phyloP scores from a whole-genome alignment of 768 basidiomycete genomes.

The Termitomyces sp. region DNA sequence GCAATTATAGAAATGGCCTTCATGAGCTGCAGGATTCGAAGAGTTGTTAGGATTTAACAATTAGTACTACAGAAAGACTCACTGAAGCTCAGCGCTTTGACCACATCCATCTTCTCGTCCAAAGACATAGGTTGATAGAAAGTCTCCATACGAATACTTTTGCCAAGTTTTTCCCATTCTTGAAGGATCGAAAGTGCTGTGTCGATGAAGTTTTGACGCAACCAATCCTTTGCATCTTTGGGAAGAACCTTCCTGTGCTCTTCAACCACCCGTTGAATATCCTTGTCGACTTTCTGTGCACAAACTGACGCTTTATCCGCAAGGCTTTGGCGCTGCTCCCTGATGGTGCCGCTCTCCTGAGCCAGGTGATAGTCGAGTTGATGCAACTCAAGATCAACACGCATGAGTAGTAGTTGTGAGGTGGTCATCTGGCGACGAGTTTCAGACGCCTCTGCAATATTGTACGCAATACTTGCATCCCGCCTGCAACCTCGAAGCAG shows the following conservation, averaged over 20 bases:
- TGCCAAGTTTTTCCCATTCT: slow-evolving; percentile 44
- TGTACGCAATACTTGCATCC: slow-evolving; percentile 45
- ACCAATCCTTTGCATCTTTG: slow-evolving; percentile 36
- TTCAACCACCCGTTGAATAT: slow-evolving; percentile 13
- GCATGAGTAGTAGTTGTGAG: slow-evolving; percentile 40
- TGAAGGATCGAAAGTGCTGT: slow-evolving; percentile 35
- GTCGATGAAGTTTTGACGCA: slow-evolving; percentile 37
- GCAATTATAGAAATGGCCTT: slow-evolving; percentile 49
- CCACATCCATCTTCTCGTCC: slow-evolving; percentile 48
- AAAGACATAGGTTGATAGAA: slow-evolving; percentile 53
- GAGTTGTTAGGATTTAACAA: background rate
- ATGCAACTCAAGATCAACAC: slow-evolving; percentile 46
- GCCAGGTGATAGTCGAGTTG: slow-evolving; percentile 42
- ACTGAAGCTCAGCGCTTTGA: slow-evolving; percentile 52
- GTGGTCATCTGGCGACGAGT: slow-evolving; percentile 51
- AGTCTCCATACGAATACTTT: slow-evolving; percentile 35
- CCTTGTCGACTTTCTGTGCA: slow-evolving; percentile 3
- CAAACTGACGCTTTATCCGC: slow-evolving; percentile 17
- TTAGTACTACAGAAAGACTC: slow-evolving; percentile 10
- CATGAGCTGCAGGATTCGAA: slow-evolving; percentile 23
- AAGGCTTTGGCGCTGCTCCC: slow-evolving; percentile 21
- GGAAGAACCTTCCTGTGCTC: slow-evolving; percentile 17
- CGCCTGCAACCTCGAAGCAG: slow-evolving; percentile 41
- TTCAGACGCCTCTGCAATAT: slow-evolving; percentile 45
- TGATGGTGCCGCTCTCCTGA: slow-evolving; percentile 23